phyloP scores from a whole-genome alignment of 179 eudicot species.

The Silene vulgaris region DNA sequence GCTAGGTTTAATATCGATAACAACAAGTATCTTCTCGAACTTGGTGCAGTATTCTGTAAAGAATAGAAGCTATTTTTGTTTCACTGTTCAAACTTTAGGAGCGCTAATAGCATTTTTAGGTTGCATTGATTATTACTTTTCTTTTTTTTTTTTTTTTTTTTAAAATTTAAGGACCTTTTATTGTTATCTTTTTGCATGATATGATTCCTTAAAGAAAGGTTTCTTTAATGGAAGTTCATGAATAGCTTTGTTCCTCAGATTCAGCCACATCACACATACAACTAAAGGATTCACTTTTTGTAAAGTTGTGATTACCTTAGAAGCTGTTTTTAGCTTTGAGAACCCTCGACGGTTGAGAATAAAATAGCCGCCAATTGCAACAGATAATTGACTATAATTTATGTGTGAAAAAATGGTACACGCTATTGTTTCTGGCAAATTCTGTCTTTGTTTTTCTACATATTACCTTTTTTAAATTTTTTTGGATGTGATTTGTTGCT shows the following conservation, averaged over 20 bases:
- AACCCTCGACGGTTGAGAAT: background rate
- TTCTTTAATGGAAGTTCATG: background rate
- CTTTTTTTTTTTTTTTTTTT: too few species aligned
- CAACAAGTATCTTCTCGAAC: background rate
- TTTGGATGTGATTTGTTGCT: background rate
- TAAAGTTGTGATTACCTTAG: background rate
- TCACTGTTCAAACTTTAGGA: background rate
- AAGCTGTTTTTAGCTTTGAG: background rate
- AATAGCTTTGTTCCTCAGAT: background rate
- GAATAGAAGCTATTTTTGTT: constrained; percentile 5
- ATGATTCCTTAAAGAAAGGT: background rate
- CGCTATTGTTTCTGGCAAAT: background rate
- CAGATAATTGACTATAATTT: background rate
- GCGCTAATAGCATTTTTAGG: background rate
- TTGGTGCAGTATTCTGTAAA: constrained; percentile 5
- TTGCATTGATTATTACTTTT: background rate
- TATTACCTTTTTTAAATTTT: background rate
- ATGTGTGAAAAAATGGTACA: background rate
- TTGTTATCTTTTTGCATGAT: background rate
- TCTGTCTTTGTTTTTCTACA: background rate
- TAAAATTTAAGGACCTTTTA: background rate
- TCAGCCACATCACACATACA: background rate
- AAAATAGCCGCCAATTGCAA: background rate
- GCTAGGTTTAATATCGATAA: background rate
- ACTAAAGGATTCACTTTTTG: background rate